Base-by-base conservation (phyloP, 441 rosid genomes). In the Pelargonium fulgidum region DNA sequence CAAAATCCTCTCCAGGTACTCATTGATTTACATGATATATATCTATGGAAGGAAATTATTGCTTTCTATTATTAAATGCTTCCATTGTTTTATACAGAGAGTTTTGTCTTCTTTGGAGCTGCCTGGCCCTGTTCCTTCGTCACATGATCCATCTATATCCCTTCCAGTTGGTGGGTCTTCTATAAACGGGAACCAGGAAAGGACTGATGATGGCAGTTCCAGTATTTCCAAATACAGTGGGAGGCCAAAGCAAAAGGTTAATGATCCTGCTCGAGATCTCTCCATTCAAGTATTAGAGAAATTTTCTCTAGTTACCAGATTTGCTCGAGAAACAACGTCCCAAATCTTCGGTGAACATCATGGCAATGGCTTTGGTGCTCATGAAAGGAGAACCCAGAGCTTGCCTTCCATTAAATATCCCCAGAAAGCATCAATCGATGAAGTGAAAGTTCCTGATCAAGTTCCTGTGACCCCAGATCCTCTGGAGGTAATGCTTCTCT, bases 91-190 rank as follows among this genome's bases (percentile, higher is more conserved):
- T 72, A 66, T 58, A 69, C 82, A 90, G 99, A 85, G 81, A 82
- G 90, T 93, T 52, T 81, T 95, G 74, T 90, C 97, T 70, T 95
- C 98, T 74, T 82, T 92, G 87, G 96, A 89, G 87, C 81, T 95
- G 74, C 93, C 99, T 69, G 77, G 88, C 82, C 86, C 89, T 76
- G 88, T 90, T 64, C 81, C 96, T 47, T 70, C 81, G 73, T 87
- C 92, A 74, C 85, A 86, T 78, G 87, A 83, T 58, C 76, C 81
- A 66, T 79, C 89, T 65, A 66, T 76, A 42, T 78, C 87, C 65
- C 68, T 79, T 65, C 81, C 81, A 62, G 77, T 58, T 63, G 79
- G 77, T 44, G 89, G 75, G 77, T 81, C 89, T 58, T 44, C 79
- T 68, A 67, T 83, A 67, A 75, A 65, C 75, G 89, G 81, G 70